These are phyloP conservation scores for Tirmania nivea DNA, from an alignment of 495 filamentous ascomycete species.

Conservation along the genomic window DNA sequence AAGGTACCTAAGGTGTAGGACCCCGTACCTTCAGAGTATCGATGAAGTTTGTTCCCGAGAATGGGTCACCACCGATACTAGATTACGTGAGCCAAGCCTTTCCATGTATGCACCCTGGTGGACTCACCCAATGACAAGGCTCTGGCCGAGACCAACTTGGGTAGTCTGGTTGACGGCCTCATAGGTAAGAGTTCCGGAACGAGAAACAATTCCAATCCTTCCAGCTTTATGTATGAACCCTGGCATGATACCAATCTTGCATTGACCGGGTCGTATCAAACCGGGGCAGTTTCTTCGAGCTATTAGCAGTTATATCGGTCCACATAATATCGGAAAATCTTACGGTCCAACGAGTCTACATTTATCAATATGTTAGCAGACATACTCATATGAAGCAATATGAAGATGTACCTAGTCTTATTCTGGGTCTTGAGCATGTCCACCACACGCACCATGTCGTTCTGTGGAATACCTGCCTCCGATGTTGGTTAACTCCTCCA, in stretches of 20 bases:
- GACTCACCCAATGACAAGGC: slow-evolving; percentile 53
- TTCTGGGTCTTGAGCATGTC: slow-evolving; percentile 91
- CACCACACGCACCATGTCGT: slow-evolving; percentile 98
- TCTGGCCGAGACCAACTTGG: slow-evolving; percentile 86
- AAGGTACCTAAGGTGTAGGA: too few species aligned
- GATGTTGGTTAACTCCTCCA: background rate
- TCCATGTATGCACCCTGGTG: too few species aligned
- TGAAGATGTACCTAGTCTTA: slow-evolving; percentile 45
- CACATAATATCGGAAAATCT: background rate
- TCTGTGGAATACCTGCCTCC: slow-evolving; percentile 7
- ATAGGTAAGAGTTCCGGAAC: slow-evolving; percentile 95
- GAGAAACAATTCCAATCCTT: slow-evolving; percentile 92
- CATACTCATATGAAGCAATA: background rate
- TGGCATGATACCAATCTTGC: slow-evolving; percentile 99
- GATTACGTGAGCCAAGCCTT: background rate
- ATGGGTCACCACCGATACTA: slow-evolving; percentile 90
- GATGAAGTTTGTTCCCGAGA: slow-evolving; percentile 98
- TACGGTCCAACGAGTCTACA: slow-evolving; percentile 1
- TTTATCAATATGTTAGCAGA: background rate
- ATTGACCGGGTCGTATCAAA: slow-evolving; percentile 93
- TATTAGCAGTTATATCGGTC: background rate
- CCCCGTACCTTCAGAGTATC: slow-evolving; percentile 52
- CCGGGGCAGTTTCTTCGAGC: slow-evolving; percentile 75
- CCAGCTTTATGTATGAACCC: slow-evolving; percentile 99
- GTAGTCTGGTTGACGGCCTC: slow-evolving; percentile 99